Conservation (phyloP, 2,329 filamentous ascomycete genomes). For the Tolypocladium sp. region DNA sequence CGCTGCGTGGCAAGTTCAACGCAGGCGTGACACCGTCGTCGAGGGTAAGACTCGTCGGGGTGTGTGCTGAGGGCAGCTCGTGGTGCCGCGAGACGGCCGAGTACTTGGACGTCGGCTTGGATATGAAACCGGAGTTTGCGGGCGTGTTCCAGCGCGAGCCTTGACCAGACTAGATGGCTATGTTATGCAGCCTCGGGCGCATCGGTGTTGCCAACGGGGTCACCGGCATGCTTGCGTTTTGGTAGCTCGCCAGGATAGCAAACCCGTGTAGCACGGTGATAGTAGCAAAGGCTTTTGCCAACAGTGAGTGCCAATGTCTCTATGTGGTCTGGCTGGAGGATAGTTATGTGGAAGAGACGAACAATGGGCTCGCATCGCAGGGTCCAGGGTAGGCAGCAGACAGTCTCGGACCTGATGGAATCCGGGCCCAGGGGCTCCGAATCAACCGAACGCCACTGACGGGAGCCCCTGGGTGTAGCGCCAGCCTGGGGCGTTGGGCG, state of each 20-base stretch:
- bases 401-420: too few species aligned
- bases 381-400: neutral
- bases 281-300: neutral
- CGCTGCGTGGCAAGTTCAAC: slow-evolving; percentile 12
- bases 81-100: neutral
- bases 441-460: neutral
- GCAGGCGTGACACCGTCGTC: slow-evolving; percentile 1
- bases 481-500: neutral
- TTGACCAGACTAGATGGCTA: neutral
- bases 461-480: neutral
- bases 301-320: neutral
- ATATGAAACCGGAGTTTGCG: neutral
- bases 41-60: neutral
- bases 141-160: neutral
- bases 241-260: neutral
- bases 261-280: too few species aligned
- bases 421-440: neutral
- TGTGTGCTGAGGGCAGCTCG: neutral
- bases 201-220: neutral
- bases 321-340: neutral
- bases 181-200: neutral
- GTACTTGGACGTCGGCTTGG: neutral
- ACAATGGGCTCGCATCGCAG: neutral
- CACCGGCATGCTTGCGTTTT: neutral
- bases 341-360: neutral